Conservation (phyloP, 331 rosid species). For the Malus hybrid region DNA sequence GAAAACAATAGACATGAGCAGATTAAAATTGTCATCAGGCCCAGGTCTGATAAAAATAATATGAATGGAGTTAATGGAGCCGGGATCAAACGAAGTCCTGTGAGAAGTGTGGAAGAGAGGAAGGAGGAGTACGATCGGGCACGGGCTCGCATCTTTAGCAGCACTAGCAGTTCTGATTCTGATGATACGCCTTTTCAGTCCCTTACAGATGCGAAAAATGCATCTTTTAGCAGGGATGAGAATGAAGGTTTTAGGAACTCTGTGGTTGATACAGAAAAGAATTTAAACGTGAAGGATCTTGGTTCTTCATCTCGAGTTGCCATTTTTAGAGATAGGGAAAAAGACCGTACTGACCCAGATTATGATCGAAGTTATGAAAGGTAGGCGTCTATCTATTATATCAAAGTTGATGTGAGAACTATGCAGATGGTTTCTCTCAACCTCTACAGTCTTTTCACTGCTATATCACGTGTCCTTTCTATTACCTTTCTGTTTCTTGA, state of each 20-base stretch:
- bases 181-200: constrained; percentile 35
- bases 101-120: constrained; percentile 89
- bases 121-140: constrained; percentile 91
- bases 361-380: constrained; percentile 85
- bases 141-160: constrained; percentile 81
- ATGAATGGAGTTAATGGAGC: constrained; percentile 36
- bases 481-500: not conserved
- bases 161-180: constrained; percentile 40
- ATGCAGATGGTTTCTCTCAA: not conserved
- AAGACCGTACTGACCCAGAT: constrained; percentile 91
- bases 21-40: constrained; percentile 46
- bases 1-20: constrained; percentile 46
- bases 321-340: constrained; percentile 83
- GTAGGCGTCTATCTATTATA: constrained; percentile 20
- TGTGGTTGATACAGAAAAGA: constrained; percentile 38
- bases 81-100: constrained; percentile 34
- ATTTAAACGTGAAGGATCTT: constrained; percentile 31
- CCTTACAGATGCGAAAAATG: constrained; percentile 34
- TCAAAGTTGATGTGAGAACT: not conserved
- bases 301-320: constrained; percentile 66
- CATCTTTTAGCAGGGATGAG: constrained; percentile 36
- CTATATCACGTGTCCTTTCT: not conserved
- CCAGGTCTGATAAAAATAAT: constrained; percentile 46
- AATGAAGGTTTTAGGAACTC: constrained; percentile 39
- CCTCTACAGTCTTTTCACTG: not conserved